Base-by-base conservation (phyloP, 768 basidiomycete genomes). In the Mycena albidolilacea region DNA sequence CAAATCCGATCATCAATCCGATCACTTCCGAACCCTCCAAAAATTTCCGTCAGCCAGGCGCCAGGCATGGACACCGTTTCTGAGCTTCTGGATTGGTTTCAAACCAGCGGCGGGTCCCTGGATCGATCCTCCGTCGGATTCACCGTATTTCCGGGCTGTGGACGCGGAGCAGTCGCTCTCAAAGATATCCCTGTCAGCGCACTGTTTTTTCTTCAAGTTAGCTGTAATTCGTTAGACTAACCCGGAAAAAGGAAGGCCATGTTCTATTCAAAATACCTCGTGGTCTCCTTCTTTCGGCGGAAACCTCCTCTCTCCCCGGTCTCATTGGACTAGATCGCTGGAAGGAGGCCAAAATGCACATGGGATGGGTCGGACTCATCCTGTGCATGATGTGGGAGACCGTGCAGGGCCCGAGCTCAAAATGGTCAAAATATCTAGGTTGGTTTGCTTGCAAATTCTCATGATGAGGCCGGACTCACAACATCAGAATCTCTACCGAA, bases 351-450 rank as follows among this genome's bases (percentile, higher is more conserved):
- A 82, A 84, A 21, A 81, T 98, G 70, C 85, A 92, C 63, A 82
- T 88, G 68, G 92, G 96, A 9, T 99, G 98, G 98, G 85, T 88
- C 1, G 93, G 93, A 4, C 83, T 98, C 57, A 98, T 99, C 70
- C 85, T 99, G 48, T 95, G 92, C 74, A 93, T 99, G 91, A 95
- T 99, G 94, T 98, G 95, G 94, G 98, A 99, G 81, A 89, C 89
- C 66, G 88, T 91, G 5, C 87, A 87, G 74, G 91, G 91, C 0
- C 69, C 83, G 4, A 78, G 84, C 21, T 93, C 95, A 60, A 90
- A 83, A 66, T 95, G 96, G 96, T 78, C 80, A 7, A 85, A 85
- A 11, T 97, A 97, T 82, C 85, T 97, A 14, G 84, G 95, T 95
- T 69, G 59, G 89, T 81, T 62, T 54, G 17, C n/a, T 37, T 23